Base-by-base conservation (phyloP, 768 basidiomycete genomes). In the Rhodocollybia butyracea region DNA sequence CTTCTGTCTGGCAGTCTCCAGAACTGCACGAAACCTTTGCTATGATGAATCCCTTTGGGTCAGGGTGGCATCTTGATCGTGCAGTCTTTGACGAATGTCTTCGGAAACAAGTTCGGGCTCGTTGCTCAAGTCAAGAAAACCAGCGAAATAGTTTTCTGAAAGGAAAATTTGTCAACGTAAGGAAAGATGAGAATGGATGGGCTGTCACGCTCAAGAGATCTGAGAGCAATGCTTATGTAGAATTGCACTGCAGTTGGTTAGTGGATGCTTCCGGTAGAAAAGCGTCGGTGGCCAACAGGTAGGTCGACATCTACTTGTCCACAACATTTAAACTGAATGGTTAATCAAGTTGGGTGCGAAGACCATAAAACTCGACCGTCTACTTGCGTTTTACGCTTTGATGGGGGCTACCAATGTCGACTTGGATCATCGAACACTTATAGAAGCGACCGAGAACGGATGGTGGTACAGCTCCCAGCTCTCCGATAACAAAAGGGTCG, bases 201-300 rank as follows among this genome's bases (percentile, higher is more conserved):
- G n/a, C n/a, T n/a, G n/a, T n/a, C n/a, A n/a, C n/a, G n/a, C n/a
- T n/a, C n/a, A n/a, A n/a, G n/a, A n/a, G n/a, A n/a, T n/a, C n/a
- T n/a, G n/a, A n/a, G n/a, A n/a, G n/a, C n/a, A n/a, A 58, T 57
- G n/a, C 27, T 42, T 24, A 24, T 13, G 6, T 38, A 51, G 15
- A 12, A 26, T n/a, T 63, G 60, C 59, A 43, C 55, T 15, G 22
- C 5, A 62, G 46, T 47, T 72, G 72, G 72, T 29, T 73, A 2
- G 55, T 74, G 17, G 73, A 74, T 58, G 71, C 72, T 5, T 63
- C 71, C n/a, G 72, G 73, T 3, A 56, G 73, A 22, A 69, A 67
- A 56, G 70, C 73, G 3, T 65, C 65, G 5, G 53, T 70, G 15
- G 73, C 66, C 67, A n/a, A n/a, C n/a, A n/a, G n/a, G n/a, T n/a